Evolutionary conservation across 1,284 basidiomycete genomes (phyloP), one percentile per base, ranked within the genome.

Genomic region (Flammula alnicola): DNA sequence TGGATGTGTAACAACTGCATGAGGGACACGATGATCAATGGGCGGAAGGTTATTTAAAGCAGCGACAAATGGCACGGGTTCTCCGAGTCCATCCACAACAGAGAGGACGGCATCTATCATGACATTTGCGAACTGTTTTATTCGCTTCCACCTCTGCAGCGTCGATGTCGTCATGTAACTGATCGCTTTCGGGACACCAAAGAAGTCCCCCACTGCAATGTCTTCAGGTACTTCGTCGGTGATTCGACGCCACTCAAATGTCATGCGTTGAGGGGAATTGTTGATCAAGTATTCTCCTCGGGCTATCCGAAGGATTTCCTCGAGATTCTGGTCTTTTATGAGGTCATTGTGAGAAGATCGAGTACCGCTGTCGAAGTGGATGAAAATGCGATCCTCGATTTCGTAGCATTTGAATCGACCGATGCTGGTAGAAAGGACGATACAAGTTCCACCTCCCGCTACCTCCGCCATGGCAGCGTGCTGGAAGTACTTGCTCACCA

Each of bases 381-480:
- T 30, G 23, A 49, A 49, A 1, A 27, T 43, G 23, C 41, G 47
- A 16, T 49, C 47, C 20, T 37, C 32, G 39, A 43, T 49, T n/a
- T 49, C 47, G 32, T 49, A 49, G 41, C 40, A 49, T 29, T 49
- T 49, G 47, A 49, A 49, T 26, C 47, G 40, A 1, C 47, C 47
- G 20, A 43, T 49, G 41, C 32, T 49, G 4, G 47, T 49, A 3
- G 31, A 43, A 31, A 49, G 30, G n/a, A 44, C 31, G 11, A 49
- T 43, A 30, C 39, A 43, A 10, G 31, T 37, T 26, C 47, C 47
- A 0, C 40, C 40, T 32, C 20, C 40, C 5, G 47, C 12, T 1
- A 22, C 30, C 35, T 44, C 35, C 10, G 33, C 32, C 12, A 44
- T 16, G 1, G 48, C 17, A 19, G 41, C 41, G 22, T 50, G 25